phyloP scores from a whole-genome alignment of 306 rosid species.

The Ormosia emarginata region DNA sequence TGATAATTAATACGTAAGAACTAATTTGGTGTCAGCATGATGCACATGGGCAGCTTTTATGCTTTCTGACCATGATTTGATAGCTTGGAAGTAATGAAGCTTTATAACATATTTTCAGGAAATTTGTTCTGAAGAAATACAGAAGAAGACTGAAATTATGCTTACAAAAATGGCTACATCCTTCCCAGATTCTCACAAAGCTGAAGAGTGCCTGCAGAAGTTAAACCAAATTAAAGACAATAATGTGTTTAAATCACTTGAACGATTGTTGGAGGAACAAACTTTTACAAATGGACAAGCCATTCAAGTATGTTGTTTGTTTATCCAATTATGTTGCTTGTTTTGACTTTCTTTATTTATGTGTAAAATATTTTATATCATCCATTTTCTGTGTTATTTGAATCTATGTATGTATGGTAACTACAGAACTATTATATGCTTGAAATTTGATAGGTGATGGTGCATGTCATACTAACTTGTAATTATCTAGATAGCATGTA shows the following conservation, averaged over 20 bases:
- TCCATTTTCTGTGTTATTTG: background rate
- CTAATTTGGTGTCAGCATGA: background rate
- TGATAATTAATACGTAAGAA: background rate
- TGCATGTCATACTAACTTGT: background rate
- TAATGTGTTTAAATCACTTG: conserved; percentile 59
- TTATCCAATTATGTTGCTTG: conserved; percentile 33
- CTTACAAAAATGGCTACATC: conserved; percentile 60
- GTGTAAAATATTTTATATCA: conserved; percentile 2
- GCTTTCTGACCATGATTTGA: conserved; percentile 21
- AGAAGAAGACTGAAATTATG: conserved; percentile 41
- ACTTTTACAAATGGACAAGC: conserved; percentile 34
- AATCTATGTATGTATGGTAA: background rate
- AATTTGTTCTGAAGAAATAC: conserved; percentile 59
- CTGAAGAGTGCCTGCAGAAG: conserved; percentile 67
- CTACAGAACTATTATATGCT: background rate
- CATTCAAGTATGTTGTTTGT: conserved; percentile 51
- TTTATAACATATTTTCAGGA: conserved; percentile 49
- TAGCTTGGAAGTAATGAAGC: conserved; percentile 9
- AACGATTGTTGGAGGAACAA: conserved; percentile 53
- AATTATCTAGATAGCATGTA: background rate
- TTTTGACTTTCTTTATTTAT: conserved; percentile 2
- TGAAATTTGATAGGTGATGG: conserved; percentile 7
- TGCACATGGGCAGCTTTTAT: background rate
- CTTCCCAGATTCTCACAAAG: conserved; percentile 74
- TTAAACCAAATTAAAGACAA: conserved; percentile 72